Evolutionary conservation across 2,329 filamentous ascomycete genomes (phyloP).

Genomic region (Saccharata proteae): DNA sequence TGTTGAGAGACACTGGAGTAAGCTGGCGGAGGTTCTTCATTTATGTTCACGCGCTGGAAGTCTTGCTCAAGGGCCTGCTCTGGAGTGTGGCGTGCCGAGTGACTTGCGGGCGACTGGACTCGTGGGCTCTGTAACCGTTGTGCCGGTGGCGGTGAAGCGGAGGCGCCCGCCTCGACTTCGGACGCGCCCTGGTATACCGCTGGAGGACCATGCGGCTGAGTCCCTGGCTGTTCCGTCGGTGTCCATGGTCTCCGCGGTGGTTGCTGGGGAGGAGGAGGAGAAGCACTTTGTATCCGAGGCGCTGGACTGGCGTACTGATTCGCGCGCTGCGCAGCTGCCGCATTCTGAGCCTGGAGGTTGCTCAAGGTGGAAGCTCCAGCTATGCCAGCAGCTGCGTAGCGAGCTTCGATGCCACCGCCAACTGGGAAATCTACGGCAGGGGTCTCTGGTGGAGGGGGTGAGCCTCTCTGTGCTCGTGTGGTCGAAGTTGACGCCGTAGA

Average conservation of each 20-base stretch:
- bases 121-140: slow-evolving; percentile 20
- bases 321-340: slow-evolving; percentile 67
- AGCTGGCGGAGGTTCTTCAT: slow-evolving; percentile 82
- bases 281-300: slow-evolving; percentile 36
- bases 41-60: slow-evolving; percentile 67
- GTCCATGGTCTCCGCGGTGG: slow-evolving; percentile 68
- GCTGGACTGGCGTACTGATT: slow-evolving; percentile 54
- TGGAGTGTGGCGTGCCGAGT: background rate
- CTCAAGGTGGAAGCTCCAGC: slow-evolving; percentile 74
- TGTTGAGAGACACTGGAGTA: slow-evolving; percentile 61
- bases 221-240: slow-evolving; percentile 79
- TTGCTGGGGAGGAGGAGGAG: slow-evolving; percentile 28
- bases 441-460: slow-evolving; percentile 88
- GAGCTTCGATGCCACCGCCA: slow-evolving; percentile 74
- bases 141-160: slow-evolving; percentile 19
- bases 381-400: slow-evolving; percentile 84
- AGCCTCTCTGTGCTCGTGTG: slow-evolving; percentile 80
- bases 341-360: slow-evolving; percentile 61
- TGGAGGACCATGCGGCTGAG: slow-evolving; percentile 77
- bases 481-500: slow-evolving; percentile 91
- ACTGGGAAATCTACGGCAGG: slow-evolving; percentile 60
- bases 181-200: slow-evolving; percentile 82
- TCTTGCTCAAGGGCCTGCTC: slow-evolving; percentile 70
- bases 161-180: slow-evolving; percentile 41
- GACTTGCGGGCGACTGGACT: slow-evolving; percentile 28